Evolutionary conservation across 2,329 filamentous ascomycete species (phyloP), one percentile per base, ranked within the genome.

Genomic region (Orbilia blumenaviensis): DNA sequence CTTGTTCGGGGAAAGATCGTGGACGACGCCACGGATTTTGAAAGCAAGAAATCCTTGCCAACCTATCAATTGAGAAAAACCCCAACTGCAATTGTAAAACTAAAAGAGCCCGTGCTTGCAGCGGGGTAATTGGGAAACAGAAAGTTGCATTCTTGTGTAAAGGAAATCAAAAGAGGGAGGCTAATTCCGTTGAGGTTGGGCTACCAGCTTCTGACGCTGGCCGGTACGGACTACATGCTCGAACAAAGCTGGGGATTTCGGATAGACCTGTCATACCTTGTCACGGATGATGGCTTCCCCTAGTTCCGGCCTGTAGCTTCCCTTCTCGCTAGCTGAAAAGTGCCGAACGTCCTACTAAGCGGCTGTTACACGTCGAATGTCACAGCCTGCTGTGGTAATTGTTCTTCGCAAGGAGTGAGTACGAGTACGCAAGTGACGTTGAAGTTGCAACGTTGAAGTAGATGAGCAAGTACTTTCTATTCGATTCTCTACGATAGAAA

Each of bases 301-400:
- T 21, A 50, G 56, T 56, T 60, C 52, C 44, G 44, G 66, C 21
- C 66, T 68, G 66, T 63, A 62, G 66, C 66, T 71, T 54, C 66
- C 66, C 66, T 62, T 62, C 69, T 74, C 69, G 69, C 69, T 74
- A 74, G 60, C 38, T 66, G 60, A 74, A 67, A 66, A 67, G 34
- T 62, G 62, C 52, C 69, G 69, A 44, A 62, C 36, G 27, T 50
- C 16, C 34, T 29, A 2, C 18, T 50, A 69, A 69, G 66, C 66
- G 66, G 62, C 66, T 52, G 44, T 29, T 50, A 50, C 12, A 25
- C 14, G 9, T 36, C 41, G 50, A 68, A 60, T 41, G 54, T 61
- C 52, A 18, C 38, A 23, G 34, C 29, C 23, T n/a, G n/a, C 44
- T 42, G 54, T 32, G 27, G 44, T 29, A 25, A 41, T 38, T 29